Percentiles rank a stretch among this genome's conserved stretches.
Conservation (phyloP, 805 yeast species). For the Metschnikowia picachoensis region DNA sequence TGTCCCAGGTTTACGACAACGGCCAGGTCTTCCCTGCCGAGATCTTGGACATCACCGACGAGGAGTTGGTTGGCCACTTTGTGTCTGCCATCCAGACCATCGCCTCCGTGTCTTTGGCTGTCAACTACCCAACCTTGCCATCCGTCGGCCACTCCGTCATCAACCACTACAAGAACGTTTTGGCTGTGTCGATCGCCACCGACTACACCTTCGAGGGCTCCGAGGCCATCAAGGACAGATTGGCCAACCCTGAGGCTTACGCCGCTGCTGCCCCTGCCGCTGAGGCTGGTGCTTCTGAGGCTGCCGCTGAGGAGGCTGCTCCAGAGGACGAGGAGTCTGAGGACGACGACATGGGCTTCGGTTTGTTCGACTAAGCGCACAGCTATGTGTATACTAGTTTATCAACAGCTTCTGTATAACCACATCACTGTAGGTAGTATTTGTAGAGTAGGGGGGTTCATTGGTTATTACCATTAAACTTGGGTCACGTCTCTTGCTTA, state of each 20-base stretch:
- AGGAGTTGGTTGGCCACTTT: conserved; percentile 89
- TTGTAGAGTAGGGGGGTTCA: too few relatives aligned
- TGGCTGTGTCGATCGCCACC: conserved; percentile 96
- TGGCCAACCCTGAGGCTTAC: conserved; percentile 99
- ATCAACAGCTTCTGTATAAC: conserved; percentile 1
- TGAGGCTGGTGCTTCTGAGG: conserved; percentile 63
- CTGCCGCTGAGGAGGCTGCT: conserved; percentile 63
- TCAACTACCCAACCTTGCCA: conserved; percentile 99
- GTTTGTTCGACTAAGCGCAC: conserved; percentile 85
- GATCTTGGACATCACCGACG: conserved; percentile 98
- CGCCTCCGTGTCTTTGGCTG: conserved; percentile 95
- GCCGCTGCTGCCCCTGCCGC: conserved; percentile 99
- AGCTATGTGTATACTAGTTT: too few relatives aligned
- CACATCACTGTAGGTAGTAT: background rate
- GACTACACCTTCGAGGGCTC: conserved; percentile 99
- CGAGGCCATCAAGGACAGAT: conserved; percentile 98
- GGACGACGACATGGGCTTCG: conserved; percentile 97
- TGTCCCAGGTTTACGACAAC: conserved; percentile 95
- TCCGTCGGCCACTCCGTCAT: conserved; percentile 98
- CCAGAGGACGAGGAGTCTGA: conserved; percentile 63
- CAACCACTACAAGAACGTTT: conserved; percentile 98
- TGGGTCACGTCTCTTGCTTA: too few relatives aligned
- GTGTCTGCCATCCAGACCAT: conserved; percentile 88
- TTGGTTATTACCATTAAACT: too few relatives aligned
- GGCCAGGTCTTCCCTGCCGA: conserved; percentile 97